Evolutionary conservation across 1,284 basidiomycete genomes (phyloP).

Genomic region (Ustilago curta): DNA sequence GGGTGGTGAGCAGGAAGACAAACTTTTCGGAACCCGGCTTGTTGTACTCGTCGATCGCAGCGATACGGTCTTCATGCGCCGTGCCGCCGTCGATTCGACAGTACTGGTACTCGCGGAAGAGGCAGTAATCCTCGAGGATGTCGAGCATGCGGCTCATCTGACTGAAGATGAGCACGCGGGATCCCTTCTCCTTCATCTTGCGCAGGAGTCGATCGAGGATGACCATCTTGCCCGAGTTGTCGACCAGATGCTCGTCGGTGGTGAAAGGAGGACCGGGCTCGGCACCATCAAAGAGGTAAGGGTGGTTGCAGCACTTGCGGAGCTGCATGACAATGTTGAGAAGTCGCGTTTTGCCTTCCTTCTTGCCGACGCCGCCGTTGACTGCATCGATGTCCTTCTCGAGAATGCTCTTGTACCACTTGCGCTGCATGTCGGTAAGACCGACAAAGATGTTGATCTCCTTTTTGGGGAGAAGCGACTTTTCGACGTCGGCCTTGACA

Average conservation of each 20-base stretch:
- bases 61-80: conserved; percentile 93
- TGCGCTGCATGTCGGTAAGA: conserved; percentile 96
- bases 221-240: conserved; percentile 97
- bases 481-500: conserved; percentile 98
- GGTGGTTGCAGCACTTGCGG: conserved; percentile 74
- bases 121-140: conserved; percentile 96
- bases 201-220: conserved; percentile 91
- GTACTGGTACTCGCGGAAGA: conserved; percentile 87
- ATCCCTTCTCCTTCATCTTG: conserved; percentile 90
- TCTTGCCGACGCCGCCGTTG: conserved; percentile 79
- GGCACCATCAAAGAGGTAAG: conserved; percentile 73
- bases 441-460: conserved; percentile 99
- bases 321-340: conserved; percentile 99
- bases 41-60: conserved; percentile 98
- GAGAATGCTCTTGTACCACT: conserved; percentile 82
- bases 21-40: conserved; percentile 94
- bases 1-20: conserved; percentile 94
- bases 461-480: conserved; percentile 95
- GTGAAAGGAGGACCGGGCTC: conserved; percentile 98
- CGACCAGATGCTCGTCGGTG: conserved; percentile 94
- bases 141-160: conserved; percentile 97
- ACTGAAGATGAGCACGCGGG: conserved; percentile 94
- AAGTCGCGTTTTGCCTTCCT: conserved; percentile 95
- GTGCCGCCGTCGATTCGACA: conserved; percentile 97
- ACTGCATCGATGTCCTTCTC: conserved; percentile 99